Conservation (phyloP, 2,329 filamentous ascomycete genomes). For the Talaromyces sp. region DNA sequence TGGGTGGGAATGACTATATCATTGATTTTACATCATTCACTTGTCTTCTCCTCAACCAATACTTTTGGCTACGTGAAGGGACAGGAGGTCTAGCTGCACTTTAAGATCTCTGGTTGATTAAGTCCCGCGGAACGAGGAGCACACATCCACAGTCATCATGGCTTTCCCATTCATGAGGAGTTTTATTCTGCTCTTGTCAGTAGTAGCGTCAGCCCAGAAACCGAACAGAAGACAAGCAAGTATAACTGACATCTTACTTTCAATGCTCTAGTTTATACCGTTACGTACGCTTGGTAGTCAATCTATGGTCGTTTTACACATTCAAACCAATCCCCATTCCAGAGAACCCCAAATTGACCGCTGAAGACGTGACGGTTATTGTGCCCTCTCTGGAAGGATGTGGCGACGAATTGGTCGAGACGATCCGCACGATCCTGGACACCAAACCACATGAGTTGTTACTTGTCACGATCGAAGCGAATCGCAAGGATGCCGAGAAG, state of each 20-base stretch:
- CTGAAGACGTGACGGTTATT: conserved; percentile 86
- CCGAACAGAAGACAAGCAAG: neutral
- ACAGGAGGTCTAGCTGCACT: conserved; percentile 1
- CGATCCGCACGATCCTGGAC: conserved; percentile 60
- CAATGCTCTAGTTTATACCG: conserved; percentile 67
- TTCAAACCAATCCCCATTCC: conserved; percentile 84
- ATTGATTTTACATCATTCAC: conserved; percentile 8
- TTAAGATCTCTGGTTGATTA: conserved; percentile 15
- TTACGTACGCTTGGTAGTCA: conserved; percentile 80
- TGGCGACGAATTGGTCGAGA: conserved; percentile 77
- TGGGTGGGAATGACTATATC: conserved; percentile 8
- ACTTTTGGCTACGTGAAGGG: neutral
- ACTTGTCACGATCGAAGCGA: conserved; percentile 81
- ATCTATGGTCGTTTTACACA: conserved; percentile 78
- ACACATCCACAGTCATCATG: conserved; percentile 26
- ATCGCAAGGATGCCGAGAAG: conserved; percentile 64
- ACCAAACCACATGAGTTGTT: conserved; percentile 66
- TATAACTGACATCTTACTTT: conserved; percentile 7
- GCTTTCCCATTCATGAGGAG: conserved; percentile 39
- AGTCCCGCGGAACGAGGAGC: neutral
- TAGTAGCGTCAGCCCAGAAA: conserved; percentile 16
- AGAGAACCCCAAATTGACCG: conserved; percentile 72
- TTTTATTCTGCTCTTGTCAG: conserved; percentile 44
- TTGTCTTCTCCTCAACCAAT: neutral
- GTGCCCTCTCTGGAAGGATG: conserved; percentile 88